phyloP scores from a whole-genome alignment of 768 basidiomycete species.

The Tylopilus sp. region DNA sequence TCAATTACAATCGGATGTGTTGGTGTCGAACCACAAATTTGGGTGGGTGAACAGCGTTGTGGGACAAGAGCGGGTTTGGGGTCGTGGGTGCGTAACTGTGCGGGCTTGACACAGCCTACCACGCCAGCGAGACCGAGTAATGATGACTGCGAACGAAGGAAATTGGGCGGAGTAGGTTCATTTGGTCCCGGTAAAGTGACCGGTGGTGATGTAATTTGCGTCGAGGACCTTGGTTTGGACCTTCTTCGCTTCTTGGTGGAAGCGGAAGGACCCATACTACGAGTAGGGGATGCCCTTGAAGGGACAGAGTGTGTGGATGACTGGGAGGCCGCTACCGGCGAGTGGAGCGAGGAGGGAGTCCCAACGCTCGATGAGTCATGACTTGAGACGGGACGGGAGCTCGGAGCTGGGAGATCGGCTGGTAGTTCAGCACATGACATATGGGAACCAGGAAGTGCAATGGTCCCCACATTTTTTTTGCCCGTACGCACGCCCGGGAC shows the following conservation, averaged over 20 bases:
- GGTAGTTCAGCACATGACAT: conserved; percentile 78
- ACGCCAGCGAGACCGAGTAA: conserved; percentile 71
- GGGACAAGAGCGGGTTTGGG: conserved; percentile 15
- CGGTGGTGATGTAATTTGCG: conserved; percentile 51
- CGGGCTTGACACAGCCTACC: conserved; percentile 62
- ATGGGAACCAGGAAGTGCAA: conserved; percentile 97
- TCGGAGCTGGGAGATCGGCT: conserved; percentile 73
- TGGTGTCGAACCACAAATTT: conserved; percentile 49
- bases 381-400: conserved; percentile 26
- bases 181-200: conserved; percentile 63
- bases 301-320: conserved; percentile 10
- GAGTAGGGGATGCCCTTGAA: conserved; percentile 11
- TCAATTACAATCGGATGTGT: conserved; percentile 71
- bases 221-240: conserved; percentile 36
- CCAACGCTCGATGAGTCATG: conserved; percentile 33
- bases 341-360: background rate
- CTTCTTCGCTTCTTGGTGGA: conserved; percentile 34
- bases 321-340: conserved; percentile 6
- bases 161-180: conserved; percentile 60
- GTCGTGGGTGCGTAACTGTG: conserved; percentile 22
- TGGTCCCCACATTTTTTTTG: conserved; percentile 82
- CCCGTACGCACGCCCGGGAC: conserved; percentile 24
- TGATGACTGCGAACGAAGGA: conserved; percentile 69
- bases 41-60: conserved; percentile 36
- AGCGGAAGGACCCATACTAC: background rate